Percentiles rank a stretch among this genome's conserved stretches.
Conservation (phyloP, 75 land plant species). For the Cryptomeria japonica region DNA sequence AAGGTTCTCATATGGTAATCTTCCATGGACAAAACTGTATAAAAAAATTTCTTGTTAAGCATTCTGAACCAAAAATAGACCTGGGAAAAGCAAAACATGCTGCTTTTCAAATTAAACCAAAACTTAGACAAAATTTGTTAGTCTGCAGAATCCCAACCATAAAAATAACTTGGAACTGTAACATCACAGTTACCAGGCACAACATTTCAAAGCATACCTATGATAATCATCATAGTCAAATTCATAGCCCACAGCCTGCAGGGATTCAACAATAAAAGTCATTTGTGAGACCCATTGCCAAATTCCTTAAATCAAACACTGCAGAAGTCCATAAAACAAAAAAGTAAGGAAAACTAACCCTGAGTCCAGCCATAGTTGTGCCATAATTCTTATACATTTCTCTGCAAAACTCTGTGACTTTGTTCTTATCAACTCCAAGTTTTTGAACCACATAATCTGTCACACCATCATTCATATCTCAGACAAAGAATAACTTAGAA, state of each 20-base stretch:
- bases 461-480: not conserved
- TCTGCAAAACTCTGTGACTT: conserved; percentile 39
- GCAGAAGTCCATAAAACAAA: not conserved
- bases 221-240: conserved; percentile 91
- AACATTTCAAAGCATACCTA: conserved; percentile 32
- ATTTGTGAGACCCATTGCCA: not conserved
- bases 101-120: not conserved
- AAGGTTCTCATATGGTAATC: conserved; percentile 65
- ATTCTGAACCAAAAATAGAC: not conserved
- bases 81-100: not conserved
- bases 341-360: conserved; percentile 32
- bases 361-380: conserved; percentile 92
- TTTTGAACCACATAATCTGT: conserved; percentile 77
- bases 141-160: too few relatives aligned
- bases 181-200: not conserved
- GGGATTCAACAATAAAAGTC: not conserved
- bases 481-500: not conserved
- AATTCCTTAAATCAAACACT: not conserved
- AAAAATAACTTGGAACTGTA: not conserved
- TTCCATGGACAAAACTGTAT: conserved; percentile 50
- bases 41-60: not conserved
- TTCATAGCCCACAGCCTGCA: conserved; percentile 79
- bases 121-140: not conserved
- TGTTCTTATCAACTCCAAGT: conserved; percentile 61
- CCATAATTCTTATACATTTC: conserved; percentile 71